phyloP scores from a whole-genome alignment of 1,284 basidiomycete species.

The Leccinum fallax region DNA sequence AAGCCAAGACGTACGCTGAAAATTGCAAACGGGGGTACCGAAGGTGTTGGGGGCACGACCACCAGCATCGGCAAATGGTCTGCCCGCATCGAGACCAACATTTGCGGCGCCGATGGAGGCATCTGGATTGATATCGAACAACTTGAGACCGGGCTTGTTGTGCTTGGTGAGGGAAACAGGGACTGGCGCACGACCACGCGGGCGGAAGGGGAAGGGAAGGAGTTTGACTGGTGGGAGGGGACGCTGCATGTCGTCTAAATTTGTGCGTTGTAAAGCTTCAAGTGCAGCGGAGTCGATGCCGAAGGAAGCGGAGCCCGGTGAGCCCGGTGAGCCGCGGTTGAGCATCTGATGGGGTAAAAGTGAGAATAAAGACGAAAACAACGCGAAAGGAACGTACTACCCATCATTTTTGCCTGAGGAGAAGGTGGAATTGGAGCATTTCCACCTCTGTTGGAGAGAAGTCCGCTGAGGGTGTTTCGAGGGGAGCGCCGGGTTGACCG shows the following conservation, averaged over 20 bases:
- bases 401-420: conserved; percentile 89
- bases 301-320: conserved; percentile 21
- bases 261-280: conserved; percentile 41
- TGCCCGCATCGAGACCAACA: conserved; percentile 72
- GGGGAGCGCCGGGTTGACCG: conserved; percentile 12
- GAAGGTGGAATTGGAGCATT: conserved; percentile 82
- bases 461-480: conserved; percentile 42
- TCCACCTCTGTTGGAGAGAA: conserved; percentile 42
- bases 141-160: conserved; percentile 44
- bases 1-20: conserved; percentile 76
- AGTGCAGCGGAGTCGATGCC: conserved; percentile 43
- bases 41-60: conserved; percentile 51
- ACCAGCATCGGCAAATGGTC: conserved; percentile 49
- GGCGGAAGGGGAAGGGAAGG: conserved; percentile 35
- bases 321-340: conserved; percentile 40
- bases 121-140: conserved; percentile 58
- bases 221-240: conserved; percentile 25
- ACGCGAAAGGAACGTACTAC: conserved; percentile 51
- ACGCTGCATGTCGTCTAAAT: conserved; percentile 32
- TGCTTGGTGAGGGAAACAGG: conserved; percentile 54
- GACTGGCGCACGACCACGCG: conserved; percentile 31
- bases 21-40: conserved; percentile 85
- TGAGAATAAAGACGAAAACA: conserved; percentile 4
- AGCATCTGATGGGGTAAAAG: conserved; percentile 50
- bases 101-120: conserved; percentile 53